phyloP scores from a whole-genome alignment of 2,329 filamentous ascomycete genomes.

The Cryphonectria carpinicola region DNA sequence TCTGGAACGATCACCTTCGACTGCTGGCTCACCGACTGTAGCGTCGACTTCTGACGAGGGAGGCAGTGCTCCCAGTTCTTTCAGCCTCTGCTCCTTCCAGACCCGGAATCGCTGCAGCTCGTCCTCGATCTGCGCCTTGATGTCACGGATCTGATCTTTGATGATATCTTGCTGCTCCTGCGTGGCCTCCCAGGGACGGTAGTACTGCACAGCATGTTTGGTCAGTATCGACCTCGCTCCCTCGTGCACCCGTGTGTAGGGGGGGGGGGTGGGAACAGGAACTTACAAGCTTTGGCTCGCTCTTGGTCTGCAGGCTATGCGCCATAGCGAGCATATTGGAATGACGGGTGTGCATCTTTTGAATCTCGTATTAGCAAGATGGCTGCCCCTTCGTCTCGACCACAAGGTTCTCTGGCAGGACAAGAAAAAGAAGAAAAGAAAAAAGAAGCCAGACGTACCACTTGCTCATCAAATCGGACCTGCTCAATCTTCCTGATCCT shows the following conservation, averaged over 20 bases:
- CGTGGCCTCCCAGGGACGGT: slow-evolving; percentile 79
- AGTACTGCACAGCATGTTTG: slow-evolving; percentile 62
- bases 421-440: no score
- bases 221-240: background rate
- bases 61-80: slow-evolving; percentile 41
- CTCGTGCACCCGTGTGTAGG: background rate
- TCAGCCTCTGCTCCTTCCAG: slow-evolving; percentile 48
- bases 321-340: slow-evolving; percentile 72
- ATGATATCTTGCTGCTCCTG: slow-evolving; percentile 71
- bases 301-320: slow-evolving; percentile 71
- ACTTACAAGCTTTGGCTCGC: slow-evolving; percentile 75
- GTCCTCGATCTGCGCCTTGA: slow-evolving; percentile 63
- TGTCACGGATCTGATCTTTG: slow-evolving; percentile 69
- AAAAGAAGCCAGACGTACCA: slow-evolving; percentile 58
- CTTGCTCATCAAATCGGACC: slow-evolving; percentile 73
- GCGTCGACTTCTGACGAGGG: slow-evolving; percentile 38
- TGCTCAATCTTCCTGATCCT: slow-evolving; percentile 69
- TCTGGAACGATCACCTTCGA: slow-evolving; percentile 44
- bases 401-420: background rate
- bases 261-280: no score
- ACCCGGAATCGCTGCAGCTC: slow-evolving; percentile 68
- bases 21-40: slow-evolving; percentile 50
- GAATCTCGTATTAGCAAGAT: slow-evolving; percentile 13
- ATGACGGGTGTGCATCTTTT: slow-evolving; percentile 77
- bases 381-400: slow-evolving; percentile 27